A percentile compares a stretch with the other conserved stretches of the same genome.
Conservation (phyloP, 2,329 filamentous ascomycete genomes). For the Venturia effusa region DNA sequence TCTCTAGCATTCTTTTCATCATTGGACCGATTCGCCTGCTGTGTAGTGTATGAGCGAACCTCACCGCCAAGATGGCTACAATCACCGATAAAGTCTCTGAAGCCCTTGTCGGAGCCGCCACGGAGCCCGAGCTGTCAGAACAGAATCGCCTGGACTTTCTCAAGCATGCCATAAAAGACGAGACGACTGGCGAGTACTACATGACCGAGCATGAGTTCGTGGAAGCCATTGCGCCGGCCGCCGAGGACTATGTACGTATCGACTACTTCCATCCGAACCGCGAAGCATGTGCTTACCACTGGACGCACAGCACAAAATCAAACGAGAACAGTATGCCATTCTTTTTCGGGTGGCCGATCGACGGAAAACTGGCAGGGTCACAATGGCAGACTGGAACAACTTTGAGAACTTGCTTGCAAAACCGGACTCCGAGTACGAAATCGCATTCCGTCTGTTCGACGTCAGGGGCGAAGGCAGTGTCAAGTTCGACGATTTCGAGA, state of each 20-base stretch:
- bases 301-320: conserved; percentile 77
- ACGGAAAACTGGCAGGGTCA: conserved; percentile 60
- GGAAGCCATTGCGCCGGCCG: conserved; percentile 72
- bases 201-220: conserved; percentile 85
- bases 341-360: conserved; percentile 88
- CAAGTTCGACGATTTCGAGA: conserved; percentile 80
- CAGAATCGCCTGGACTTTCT: conserved; percentile 69
- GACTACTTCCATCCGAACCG: background rate
- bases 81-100: conserved; percentile 27
- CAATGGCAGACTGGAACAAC: conserved; percentile 74
- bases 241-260: conserved; percentile 77
- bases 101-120: conserved; percentile 53
- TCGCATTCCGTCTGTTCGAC: conserved; percentile 94
- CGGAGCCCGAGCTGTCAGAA: conserved; percentile 54
- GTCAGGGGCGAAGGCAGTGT: conserved; percentile 72
- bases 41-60: background rate
- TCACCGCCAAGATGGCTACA: conserved; percentile 9
- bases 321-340: conserved; percentile 87
- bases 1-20: background rate
- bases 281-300: background rate
- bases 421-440: conserved; percentile 96
- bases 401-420: conserved; percentile 92
- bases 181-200: conserved; percentile 62
- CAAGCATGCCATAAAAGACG: conserved; percentile 64
- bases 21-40: background rate